A percentile compares a stretch with the other conserved stretches of the same genome.
These are phyloP conservation scores for Rhizodiscina lignyota DNA, from an alignment of 495 filamentous ascomycete species.

Conservation along the genomic window DNA sequence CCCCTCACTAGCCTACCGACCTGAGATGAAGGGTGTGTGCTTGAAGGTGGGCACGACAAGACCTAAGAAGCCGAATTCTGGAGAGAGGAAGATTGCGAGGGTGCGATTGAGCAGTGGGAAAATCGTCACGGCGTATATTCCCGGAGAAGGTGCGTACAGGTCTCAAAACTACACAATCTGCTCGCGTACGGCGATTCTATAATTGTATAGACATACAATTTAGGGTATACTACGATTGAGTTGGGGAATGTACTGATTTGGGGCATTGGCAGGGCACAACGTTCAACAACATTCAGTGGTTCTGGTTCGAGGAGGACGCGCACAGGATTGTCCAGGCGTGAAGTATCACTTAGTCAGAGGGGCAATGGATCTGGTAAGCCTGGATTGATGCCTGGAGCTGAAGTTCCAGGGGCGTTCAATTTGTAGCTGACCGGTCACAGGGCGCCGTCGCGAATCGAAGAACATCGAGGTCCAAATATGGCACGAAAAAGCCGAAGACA, in stretches of 20 bases:
- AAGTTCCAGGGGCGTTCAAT: background rate
- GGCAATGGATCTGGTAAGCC: conserved; percentile 80
- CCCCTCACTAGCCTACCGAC: conserved; percentile 60
- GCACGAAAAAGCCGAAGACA: conserved; percentile 94
- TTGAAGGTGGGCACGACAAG: conserved; percentile 80
- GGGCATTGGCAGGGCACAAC: conserved; percentile 58
- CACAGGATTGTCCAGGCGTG: conserved; percentile 97
- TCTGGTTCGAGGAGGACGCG: conserved; percentile 73
- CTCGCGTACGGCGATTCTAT: too few relatives aligned
- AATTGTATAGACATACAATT: too few relatives aligned
- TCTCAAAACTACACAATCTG: too few relatives aligned
- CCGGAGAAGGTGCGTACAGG: conserved; percentile 55
- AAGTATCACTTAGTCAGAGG: conserved; percentile 86
- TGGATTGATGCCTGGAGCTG: background rate
- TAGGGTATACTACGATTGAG: background rate
- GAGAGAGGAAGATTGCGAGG: conserved; percentile 79
- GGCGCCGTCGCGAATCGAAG: conserved; percentile 77
- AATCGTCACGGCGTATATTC: conserved; percentile 80
- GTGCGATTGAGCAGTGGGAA: conserved; percentile 76
- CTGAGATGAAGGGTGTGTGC: conserved; percentile 88
- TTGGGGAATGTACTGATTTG: background rate
- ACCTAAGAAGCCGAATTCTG: conserved; percentile 98
- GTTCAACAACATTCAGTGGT: conserved; percentile 98
- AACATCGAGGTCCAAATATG: conserved; percentile 84
- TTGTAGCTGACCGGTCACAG: conserved; percentile 27